These are phyloP conservation scores for Vanderwaltozyma yarrowii DNA, from an alignment of 805 yeast species.

Conservation along the genomic window DNA sequence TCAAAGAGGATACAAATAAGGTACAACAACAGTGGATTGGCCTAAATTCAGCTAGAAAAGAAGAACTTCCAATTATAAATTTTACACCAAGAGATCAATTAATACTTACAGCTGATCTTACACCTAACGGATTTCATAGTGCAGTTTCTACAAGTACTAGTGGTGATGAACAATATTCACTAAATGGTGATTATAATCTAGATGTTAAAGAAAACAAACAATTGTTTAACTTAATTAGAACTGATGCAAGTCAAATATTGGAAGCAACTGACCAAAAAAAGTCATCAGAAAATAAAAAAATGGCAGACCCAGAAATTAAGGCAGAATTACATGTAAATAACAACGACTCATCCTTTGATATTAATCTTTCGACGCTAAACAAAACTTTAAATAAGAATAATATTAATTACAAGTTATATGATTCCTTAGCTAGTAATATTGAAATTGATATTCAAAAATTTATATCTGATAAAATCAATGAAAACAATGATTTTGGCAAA, in stretches of 20 bases:
- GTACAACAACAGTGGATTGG: constrained; percentile 15
- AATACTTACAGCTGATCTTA: constrained; percentile 22
- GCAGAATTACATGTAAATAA: not conserved
- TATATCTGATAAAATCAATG: not conserved
- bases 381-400: too few species aligned
- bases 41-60: constrained; percentile 6
- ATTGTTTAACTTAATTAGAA: too few species aligned
- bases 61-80: not conserved
- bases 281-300: too few species aligned
- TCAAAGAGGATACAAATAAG: not conserved
- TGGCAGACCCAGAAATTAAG: too few species aligned
- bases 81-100: constrained; percentile 24
- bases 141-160: constrained; percentile 2
- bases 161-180: too few species aligned
- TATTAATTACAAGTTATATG: not conserved
- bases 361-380: not conserved
- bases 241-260: too few species aligned
- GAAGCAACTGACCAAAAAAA: too few species aligned
- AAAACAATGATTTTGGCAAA: constrained; percentile 5
- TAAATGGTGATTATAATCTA: too few species aligned
- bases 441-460: not conserved
- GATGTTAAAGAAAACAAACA: too few species aligned
- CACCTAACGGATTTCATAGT: constrained; percentile 21
- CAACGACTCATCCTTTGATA: too few species aligned
- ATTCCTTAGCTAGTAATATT: not conserved